Conservation (phyloP, 495 filamentous ascomycete genomes). For the Evansstolkia leycettana region DNA sequence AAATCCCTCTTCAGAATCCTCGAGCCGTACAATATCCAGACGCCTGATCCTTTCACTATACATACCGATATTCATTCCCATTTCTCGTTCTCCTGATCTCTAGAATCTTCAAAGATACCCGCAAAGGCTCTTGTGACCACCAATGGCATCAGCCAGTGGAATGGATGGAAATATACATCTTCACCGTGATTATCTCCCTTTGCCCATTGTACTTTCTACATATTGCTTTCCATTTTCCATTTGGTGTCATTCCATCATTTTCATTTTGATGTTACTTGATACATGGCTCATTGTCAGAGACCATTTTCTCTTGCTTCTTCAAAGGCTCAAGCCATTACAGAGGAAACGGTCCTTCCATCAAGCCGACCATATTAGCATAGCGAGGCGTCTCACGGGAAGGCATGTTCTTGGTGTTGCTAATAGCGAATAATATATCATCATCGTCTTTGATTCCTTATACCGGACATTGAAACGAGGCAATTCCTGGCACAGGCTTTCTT, state of each 20-base stretch:
- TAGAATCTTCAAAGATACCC: conserved; percentile 20
- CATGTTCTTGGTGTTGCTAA: conserved; percentile 12
- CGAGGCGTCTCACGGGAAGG: conserved; percentile 21
- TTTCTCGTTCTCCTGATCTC: conserved; percentile 3
- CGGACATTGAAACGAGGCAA: no score
- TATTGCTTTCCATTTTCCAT: background rate
- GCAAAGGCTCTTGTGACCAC: conserved; percentile 5
- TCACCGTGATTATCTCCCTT: background rate
- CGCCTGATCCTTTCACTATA: no score
- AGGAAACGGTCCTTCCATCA: no score
- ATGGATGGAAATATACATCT: background rate
- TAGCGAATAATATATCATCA: no score
- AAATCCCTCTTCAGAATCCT: no score
- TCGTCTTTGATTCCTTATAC: no score
- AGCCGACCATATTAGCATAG: conserved; percentile 21
- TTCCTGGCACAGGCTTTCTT: no score
- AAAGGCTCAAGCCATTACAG: no score
- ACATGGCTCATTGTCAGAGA: no score
- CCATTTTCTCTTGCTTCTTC: no score
- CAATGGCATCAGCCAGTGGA: conserved; percentile 2
- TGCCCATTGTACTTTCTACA: no score
- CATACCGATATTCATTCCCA: background rate
- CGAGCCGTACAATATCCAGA: no score
- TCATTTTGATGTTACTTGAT: conserved; percentile 3
- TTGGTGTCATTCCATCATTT: conserved; percentile 1